These are phyloP conservation scores for Phytophthora tubulina DNA, from an alignment of 352 stramenopile species.

Conservation along the genomic window DNA sequence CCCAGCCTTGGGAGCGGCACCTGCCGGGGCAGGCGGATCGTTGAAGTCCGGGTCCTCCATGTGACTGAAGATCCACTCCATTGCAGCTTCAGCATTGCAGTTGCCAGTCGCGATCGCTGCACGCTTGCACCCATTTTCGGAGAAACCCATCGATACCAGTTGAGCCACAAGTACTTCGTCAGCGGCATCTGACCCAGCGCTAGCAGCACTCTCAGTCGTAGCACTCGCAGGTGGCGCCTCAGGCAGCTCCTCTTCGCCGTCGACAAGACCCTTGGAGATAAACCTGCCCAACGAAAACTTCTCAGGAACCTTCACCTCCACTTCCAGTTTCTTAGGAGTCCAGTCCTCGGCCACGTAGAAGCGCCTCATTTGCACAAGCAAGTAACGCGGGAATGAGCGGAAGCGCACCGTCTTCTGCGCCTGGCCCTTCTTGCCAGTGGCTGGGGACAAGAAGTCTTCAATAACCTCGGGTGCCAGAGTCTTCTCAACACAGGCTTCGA, in stretches of 20 bases:
- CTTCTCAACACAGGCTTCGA: conserved; percentile 95
- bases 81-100: conserved; percentile 92
- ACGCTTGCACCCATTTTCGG: conserved; percentile 97
- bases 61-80: conserved; percentile 99
- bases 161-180: conserved; percentile 94
- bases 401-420: conserved; percentile 91
- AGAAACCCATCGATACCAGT: conserved; percentile 98
- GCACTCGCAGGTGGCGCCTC: conserved; percentile 45
- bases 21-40: conserved; percentile 73
- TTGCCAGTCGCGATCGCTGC: conserved; percentile 94
- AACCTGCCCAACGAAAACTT: conserved; percentile 85
- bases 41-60: conserved; percentile 99
- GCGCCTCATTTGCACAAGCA: conserved; percentile 96
- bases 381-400: conserved; percentile 96
- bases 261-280: conserved; percentile 85
- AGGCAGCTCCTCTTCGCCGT: conserved; percentile 90
- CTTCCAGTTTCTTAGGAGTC: conserved; percentile 98
- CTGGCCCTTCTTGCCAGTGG: conserved; percentile 79
- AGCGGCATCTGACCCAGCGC: conserved; percentile 52
- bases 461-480: conserved; percentile 93
- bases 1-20: conserved; percentile 15
- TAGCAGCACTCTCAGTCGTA: conserved; percentile 18
- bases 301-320: conserved; percentile 96
- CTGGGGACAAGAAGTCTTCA: conserved; percentile 89
- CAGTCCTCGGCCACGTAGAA: conserved; percentile 98